A percentile compares a stretch with the other conserved stretches of the same genome.
These are phyloP conservation scores for Elsinoe ampelina DNA, from an alignment of 2,329 filamentous ascomycete genomes.

Conservation along the genomic window DNA sequence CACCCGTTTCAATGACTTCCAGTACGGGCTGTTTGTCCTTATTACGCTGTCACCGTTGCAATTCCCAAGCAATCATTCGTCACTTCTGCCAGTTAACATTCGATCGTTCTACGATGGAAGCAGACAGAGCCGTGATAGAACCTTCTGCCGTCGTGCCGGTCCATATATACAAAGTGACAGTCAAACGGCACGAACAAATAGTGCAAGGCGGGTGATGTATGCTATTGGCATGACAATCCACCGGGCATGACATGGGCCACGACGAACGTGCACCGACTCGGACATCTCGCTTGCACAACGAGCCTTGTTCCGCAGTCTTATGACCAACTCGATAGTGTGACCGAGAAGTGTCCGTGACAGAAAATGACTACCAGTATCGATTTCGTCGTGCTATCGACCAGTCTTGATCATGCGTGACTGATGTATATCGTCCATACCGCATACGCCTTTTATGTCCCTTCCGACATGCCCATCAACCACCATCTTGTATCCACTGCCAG, in stretches of 20 bases:
- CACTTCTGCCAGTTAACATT: neutral
- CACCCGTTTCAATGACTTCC: conserved; percentile 11
- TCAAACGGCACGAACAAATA: conserved; percentile 2
- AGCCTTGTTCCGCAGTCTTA: neutral
- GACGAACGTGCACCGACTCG: conserved; percentile 3
- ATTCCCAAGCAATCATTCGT: neutral
- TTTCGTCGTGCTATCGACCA: conserved; percentile 9
- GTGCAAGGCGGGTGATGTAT: neutral
- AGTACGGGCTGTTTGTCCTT: conserved; percentile 5
- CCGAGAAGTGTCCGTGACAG: neutral
- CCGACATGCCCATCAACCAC: neutral
- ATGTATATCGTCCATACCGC: conserved; percentile 5
- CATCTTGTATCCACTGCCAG: neutral
- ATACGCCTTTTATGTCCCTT: neutral
- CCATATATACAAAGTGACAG: neutral
- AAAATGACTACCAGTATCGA: conserved; percentile 2
- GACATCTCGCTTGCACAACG: conserved; percentile 1
- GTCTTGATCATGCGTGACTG: conserved; percentile 5
- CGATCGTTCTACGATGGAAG: conserved; percentile 7
- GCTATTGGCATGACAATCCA: conserved; percentile 8
- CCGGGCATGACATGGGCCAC: conserved; percentile 1
- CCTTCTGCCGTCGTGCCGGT: conserved; percentile 8
- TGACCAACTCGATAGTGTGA: neutral
- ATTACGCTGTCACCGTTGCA: conserved; percentile 2
- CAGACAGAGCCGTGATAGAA: neutral